These are phyloP conservation scores for Phytophthora constricta DNA, from an alignment of 352 stramenopile genomes.

Conservation along the genomic window DNA sequence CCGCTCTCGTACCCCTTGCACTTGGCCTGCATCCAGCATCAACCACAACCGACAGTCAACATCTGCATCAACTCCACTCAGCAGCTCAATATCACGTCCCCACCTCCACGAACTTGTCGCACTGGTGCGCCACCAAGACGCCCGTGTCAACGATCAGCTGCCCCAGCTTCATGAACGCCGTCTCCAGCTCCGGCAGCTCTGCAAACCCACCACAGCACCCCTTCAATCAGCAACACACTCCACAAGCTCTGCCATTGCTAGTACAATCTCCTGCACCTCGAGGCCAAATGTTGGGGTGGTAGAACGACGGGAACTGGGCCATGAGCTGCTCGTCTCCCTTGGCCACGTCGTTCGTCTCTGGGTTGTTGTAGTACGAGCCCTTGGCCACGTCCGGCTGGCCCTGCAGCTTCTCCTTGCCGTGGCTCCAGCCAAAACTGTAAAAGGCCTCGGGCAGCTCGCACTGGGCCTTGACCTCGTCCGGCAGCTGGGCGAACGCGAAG, in stretches of 20 bases:
- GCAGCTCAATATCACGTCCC: not conserved
- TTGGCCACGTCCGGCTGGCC: constrained; percentile 95
- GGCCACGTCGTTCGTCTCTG: constrained; percentile 88
- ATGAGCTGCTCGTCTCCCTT: constrained; percentile 81
- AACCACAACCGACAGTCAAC: too few relatives aligned
- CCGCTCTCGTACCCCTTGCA: constrained; percentile 76
- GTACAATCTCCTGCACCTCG: constrained; percentile 36
- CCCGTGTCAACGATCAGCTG: constrained; percentile 94
- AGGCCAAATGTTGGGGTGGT: constrained; percentile 95
- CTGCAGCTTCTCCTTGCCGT: constrained; percentile 96
- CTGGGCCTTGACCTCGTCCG: constrained; percentile 74
- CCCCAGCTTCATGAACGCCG: constrained; percentile 91
- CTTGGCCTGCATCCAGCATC: constrained; percentile 38
- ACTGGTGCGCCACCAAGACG: constrained; percentile 91
- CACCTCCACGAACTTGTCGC: constrained; percentile 89
- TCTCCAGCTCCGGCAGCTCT: constrained; percentile 85
- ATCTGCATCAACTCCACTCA: not conserved
- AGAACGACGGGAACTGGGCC: constrained; percentile 88
- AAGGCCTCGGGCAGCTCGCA: constrained; percentile 89
- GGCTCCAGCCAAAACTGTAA: constrained; percentile 96
- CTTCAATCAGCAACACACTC: not conserved
- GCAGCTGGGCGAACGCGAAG: constrained; percentile 86
- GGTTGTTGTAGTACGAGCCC: constrained; percentile 98
- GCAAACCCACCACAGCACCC: too few relatives aligned
- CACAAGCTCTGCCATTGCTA: not conserved